Evolutionary conservation across 2,329 filamentous ascomycete species (phyloP).

Genomic region (Talaromyces albobiverticillius): DNA sequence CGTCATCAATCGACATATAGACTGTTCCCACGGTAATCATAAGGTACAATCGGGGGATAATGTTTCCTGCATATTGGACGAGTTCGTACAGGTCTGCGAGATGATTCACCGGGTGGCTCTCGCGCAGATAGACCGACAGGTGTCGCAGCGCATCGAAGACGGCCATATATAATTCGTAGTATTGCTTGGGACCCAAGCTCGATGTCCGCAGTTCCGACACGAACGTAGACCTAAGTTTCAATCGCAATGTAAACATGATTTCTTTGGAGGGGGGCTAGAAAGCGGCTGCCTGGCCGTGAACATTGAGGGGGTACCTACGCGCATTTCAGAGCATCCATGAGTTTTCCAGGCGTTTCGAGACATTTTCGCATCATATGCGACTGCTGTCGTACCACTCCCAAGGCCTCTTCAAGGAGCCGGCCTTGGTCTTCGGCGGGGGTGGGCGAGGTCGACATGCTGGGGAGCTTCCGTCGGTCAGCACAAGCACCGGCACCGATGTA

Average conservation of each 20-base stretch:
- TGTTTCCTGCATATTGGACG: constrained; percentile 97
- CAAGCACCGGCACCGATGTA: background rate
- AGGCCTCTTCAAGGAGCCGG: constrained; percentile 93
- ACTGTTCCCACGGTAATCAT: constrained; percentile 99
- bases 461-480: constrained; percentile 14
- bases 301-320: constrained; percentile 62
- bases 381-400: constrained; percentile 95
- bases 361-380: constrained; percentile 96
- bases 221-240: constrained; percentile 76
- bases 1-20: constrained; percentile 98
- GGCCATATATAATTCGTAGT: constrained; percentile 99
- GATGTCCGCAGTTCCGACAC: constrained; percentile 98
- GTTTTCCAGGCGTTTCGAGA: constrained; percentile 92
- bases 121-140: constrained; percentile 91
- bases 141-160: constrained; percentile 97
- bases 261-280: background rate
- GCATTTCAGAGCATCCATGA: constrained; percentile 99
- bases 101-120: constrained; percentile 97
- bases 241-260: constrained; percentile 12
- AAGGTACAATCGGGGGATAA: constrained; percentile 90
- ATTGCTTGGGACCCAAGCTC: constrained; percentile 97
- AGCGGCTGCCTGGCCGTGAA: constrained; percentile 24
- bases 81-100: constrained; percentile 96
- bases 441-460: constrained; percentile 51
- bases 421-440: constrained; percentile 75